Base-by-base conservation (phyloP, 805 yeast species). In the Ogataea corticis region DNA sequence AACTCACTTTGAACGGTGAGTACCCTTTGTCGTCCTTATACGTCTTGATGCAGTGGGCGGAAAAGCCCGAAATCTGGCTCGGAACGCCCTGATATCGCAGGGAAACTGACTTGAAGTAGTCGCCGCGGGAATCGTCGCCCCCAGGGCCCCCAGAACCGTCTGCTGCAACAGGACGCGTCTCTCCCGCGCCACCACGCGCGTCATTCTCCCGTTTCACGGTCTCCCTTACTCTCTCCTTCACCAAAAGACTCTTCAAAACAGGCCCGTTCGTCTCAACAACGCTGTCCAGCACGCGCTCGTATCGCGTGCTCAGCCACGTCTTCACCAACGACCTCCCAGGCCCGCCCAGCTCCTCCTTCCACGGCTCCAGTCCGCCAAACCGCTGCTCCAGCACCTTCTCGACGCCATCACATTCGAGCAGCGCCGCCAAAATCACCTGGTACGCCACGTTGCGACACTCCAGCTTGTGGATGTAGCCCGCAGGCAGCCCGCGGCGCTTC, bases 1-100 rank as follows among this genome's bases (percentile, higher is more conserved):
- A 38, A 15, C 42, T 38, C 29, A 38, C 42, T 21, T 38, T 38
- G 42, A 38, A 38, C 2, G 42, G 42, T 3, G 42, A 38, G 14
- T 38, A 30, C 6, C 42, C 42, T n/a, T 29, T 31, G n/a, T 31
- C 18, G 17, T 38, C 33, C 13, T 15, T 30, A 17, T 19, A 38
- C 2, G 28, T 14, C 13, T 18, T 18, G 28, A 38, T 38, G 21
- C 42, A 38, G 6, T 38, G 27, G 27, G 42, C 27, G 2, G 42
- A 30, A n/a, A 38, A 38, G 4, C 42, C 42, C 3, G 42, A 38
- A n/a, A 38, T 31, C 11, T 38, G 42, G 30, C 42, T 30, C 11
- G 42, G 42, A 19, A 38, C 30, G 5, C 42, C 42, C 30, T 38
- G 42, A 31, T 38, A 38, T 12, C 35, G 16, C 35, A 38, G 29